Evolutionary conservation across 805 yeast species (phyloP).

Genomic region (Monosporozyma yasuniensis): DNA sequence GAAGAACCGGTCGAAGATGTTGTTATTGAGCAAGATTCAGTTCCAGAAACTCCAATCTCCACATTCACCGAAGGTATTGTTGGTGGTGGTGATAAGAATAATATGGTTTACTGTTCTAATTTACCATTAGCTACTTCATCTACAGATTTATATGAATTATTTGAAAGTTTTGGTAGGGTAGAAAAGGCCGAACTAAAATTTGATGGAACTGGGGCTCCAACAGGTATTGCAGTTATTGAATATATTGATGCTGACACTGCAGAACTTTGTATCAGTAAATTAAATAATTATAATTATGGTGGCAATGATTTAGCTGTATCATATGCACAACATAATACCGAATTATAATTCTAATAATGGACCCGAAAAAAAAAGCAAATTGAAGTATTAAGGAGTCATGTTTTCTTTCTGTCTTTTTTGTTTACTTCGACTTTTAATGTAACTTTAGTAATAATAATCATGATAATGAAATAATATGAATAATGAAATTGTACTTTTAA

Average conservation of each 20-base stretch:
- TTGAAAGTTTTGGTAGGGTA: slow-evolving; percentile 75
- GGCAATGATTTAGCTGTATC: slow-evolving; percentile 62
- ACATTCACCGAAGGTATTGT: slow-evolving; percentile 56
- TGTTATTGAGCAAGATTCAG: neutral
- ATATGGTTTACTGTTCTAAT: slow-evolving; percentile 59
- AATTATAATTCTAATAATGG: slow-evolving; percentile 1
- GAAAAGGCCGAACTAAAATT: slow-evolving; percentile 66
- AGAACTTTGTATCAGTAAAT: slow-evolving; percentile 60
- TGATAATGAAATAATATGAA: neutral
- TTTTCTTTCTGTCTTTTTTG: neutral
- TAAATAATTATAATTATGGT: slow-evolving; percentile 78
- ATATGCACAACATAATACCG: slow-evolving; percentile 42
- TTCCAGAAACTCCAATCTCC: neutral
- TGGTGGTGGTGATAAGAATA: slow-evolving; percentile 54
- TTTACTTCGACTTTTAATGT: neutral
- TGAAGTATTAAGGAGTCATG: neutral
- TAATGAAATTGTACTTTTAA: neutral
- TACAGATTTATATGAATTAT: slow-evolving; percentile 74
- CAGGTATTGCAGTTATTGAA: slow-evolving; percentile 78
- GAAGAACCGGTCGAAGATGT: neutral
- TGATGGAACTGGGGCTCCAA: slow-evolving; percentile 53
- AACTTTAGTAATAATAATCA: neutral
- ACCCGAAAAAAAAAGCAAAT: neutral
- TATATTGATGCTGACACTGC: slow-evolving; percentile 61
- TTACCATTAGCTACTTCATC: slow-evolving; percentile 82